Conservation (phyloP, 164 flowering plant genomes). For the Magnolia sinica region DNA sequence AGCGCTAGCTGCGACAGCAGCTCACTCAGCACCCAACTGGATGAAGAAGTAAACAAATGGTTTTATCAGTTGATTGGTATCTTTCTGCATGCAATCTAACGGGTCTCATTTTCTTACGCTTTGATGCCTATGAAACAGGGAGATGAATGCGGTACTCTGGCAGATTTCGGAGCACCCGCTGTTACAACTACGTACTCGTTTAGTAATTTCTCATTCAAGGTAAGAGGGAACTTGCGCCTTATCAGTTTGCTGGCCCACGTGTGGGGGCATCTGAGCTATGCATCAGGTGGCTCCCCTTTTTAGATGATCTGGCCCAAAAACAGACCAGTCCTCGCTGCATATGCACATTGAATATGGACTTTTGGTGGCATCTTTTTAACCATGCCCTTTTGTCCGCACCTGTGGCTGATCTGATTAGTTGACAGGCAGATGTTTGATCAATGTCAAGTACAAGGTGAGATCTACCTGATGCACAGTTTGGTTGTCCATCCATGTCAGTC, state of each 20-base stretch:
- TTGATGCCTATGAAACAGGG: slow-evolving; percentile 44
- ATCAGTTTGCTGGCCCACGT: background rate
- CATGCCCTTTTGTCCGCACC: background rate
- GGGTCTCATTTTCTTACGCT: background rate
- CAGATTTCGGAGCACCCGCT: slow-evolving; percentile 59
- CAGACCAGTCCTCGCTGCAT: background rate
- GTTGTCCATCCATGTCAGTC: too few relatives aligned
- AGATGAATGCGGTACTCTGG: slow-evolving; percentile 79
- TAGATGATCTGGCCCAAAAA: background rate
- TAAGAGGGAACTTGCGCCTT: slow-evolving; percentile 19
- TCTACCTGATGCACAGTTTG: too few relatives aligned
- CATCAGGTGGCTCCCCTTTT: too few relatives aligned
- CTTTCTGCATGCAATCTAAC: background rate
- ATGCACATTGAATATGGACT: background rate
- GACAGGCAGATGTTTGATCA: too few relatives aligned
- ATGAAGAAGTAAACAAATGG: slow-evolving; percentile 65
- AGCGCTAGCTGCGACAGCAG: slow-evolving; percentile 61
- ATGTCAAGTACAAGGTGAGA: too few relatives aligned
- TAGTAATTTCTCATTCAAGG: slow-evolving; percentile 99
- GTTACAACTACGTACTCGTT: slow-evolving; percentile 77
- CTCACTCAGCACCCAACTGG: slow-evolving; percentile 58
- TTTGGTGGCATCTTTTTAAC: too few relatives aligned
- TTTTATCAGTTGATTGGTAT: background rate
- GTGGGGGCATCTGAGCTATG: too few relatives aligned
- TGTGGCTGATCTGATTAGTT: too few relatives aligned